phyloP scores from a whole-genome alignment of 192 early-diverging fungal genomes.

The Paraglomus brasilianum region DNA sequence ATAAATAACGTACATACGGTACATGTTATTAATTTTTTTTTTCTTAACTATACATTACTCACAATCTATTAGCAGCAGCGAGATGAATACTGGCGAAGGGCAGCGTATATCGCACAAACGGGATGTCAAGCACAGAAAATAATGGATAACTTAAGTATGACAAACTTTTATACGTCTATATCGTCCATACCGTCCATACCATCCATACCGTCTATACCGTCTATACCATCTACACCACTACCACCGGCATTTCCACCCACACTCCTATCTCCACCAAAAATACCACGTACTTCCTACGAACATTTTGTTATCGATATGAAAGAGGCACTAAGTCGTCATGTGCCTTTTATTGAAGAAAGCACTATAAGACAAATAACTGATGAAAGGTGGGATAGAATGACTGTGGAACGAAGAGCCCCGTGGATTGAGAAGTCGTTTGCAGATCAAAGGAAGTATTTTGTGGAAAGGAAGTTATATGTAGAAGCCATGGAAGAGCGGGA shows the following conservation, averaged over 20 bases:
- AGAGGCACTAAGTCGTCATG: background rate
- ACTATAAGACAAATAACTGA: background rate
- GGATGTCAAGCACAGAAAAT: too few relatives aligned
- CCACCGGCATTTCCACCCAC: background rate
- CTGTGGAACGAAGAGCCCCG: background rate
- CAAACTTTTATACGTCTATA: too few relatives aligned
- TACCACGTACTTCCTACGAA: background rate
- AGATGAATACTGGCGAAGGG: too few relatives aligned
- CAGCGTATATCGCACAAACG: too few relatives aligned
- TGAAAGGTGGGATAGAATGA: background rate
- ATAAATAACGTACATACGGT: slow-evolving; percentile 1
- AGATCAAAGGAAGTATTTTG: background rate
- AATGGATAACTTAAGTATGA: too few relatives aligned
- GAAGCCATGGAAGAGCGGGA: background rate
- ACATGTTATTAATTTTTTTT: background rate
- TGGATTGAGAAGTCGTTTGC: background rate
- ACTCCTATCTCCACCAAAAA: background rate
- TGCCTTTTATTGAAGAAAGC: background rate
- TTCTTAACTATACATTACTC: too few relatives aligned
- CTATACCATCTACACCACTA: background rate
- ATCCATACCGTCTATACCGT: background rate
- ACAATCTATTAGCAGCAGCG: too few relatives aligned
- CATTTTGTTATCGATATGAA: background rate
- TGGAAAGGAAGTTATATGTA: background rate
- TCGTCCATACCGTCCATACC: too few relatives aligned